Evolutionary conservation across 169 alveolate genomes (phyloP).

Genomic region (Plasmodium ovale): DNA sequence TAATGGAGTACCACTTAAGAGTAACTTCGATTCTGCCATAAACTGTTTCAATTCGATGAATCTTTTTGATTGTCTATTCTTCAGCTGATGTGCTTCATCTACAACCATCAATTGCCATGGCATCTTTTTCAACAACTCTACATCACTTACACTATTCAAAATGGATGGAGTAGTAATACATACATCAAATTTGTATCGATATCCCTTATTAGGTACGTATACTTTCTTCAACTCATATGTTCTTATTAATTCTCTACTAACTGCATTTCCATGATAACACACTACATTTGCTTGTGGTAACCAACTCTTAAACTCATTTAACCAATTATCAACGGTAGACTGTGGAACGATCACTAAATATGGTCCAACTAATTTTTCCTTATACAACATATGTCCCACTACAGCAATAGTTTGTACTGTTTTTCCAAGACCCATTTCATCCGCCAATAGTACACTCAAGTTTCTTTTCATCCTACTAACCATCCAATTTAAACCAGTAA

Average conservation of each 20-base stretch:
- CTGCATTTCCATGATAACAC: constrained; percentile 94
- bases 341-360: constrained; percentile 96
- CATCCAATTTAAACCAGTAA: constrained; percentile 96
- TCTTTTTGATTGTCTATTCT: constrained; percentile 91
- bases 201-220: constrained; percentile 85
- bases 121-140: constrained; percentile 89
- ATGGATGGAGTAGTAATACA: constrained; percentile 92
- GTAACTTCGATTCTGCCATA: constrained; percentile 90
- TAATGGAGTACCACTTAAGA: constrained; percentile 97
- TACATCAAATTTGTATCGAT: constrained; percentile 88
- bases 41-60: constrained; percentile 91
- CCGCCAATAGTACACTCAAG: constrained; percentile 94
- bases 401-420: constrained; percentile 95
- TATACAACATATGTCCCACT: constrained; percentile 91
- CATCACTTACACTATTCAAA: constrained; percentile 89
- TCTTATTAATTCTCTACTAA: constrained; percentile 90
- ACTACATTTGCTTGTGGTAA: constrained; percentile 94
- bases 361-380: constrained; percentile 92
- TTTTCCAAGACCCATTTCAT: constrained; percentile 97
- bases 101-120: constrained; percentile 93
- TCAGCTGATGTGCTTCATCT: constrained; percentile 95
- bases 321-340: constrained; percentile 97
- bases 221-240: constrained; percentile 86
- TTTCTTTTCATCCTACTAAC: constrained; percentile 95
- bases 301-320: constrained; percentile 95